Evolutionary conservation across 2,329 filamentous ascomycete species (phyloP), one percentile per base, ranked within the genome.

Genomic region (Cladosporium sp.): DNA sequence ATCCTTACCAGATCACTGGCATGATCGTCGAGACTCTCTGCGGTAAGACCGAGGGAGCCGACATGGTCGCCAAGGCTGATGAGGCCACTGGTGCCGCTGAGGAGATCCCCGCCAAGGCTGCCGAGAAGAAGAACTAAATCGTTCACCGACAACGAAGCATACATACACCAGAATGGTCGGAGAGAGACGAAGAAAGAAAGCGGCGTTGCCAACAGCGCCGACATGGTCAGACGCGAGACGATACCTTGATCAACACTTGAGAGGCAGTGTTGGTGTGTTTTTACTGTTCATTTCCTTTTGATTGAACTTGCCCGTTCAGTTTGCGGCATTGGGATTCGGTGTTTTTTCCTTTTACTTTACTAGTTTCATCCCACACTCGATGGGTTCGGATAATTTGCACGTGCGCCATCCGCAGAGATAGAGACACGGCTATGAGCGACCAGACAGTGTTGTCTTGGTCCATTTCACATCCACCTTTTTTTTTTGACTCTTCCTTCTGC

Each of bases 1-100:
- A 91, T 71, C 88, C 88, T 54, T 93, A 94, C 75, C 86, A 89
- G 72, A 88, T 84, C 65, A 84, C 87, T 55, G 86, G 84, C 71
- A 87, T 89, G 65, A 83, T 91, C 55, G 85, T 88, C 69, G 85
- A 89, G 72, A 88, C 85, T 51, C 60, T 77, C 58, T 75, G 67
- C 62, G 74, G 74, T 53, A 74, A 72, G 67, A 68, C 72, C 56
- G 72, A 76, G 55, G 74, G 74, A 53, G 68, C 69, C 43, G 71
- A 77, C 53, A 65, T 77, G 38, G 66, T 64, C 54, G 64, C 63
- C 58, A 72, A 70, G 58, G 65, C 63, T 43, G 55, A 56, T n/a
- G 56, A 67, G 48, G 62, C 64, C n/a, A n/a, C 36, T 20, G 64
- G 64, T 13, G 38, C 56, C 3, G 62, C 65, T 15, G 66, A 70